Evolutionary conservation across 768 basidiomycete species (phyloP).

Genomic region (Kwoniella pini): DNA sequence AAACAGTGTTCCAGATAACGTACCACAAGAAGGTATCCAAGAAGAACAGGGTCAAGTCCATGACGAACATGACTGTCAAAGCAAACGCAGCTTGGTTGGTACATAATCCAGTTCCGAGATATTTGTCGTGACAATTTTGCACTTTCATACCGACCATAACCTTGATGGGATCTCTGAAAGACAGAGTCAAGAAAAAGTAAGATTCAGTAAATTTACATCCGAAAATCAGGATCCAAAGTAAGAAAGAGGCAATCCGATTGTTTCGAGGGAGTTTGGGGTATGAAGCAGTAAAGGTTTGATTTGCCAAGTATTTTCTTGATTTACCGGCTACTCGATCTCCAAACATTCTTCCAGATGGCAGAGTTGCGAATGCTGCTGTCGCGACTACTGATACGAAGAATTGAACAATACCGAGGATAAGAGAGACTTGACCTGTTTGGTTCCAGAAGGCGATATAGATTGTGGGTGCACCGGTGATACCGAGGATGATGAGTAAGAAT

Average conservation of each 20-base stretch:
- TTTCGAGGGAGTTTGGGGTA: conserved; percentile 70
- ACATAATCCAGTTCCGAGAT: conserved; percentile 81
- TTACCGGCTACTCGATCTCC: conserved; percentile 96
- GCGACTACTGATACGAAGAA: conserved; percentile 89
- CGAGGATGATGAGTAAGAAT: conserved; percentile 87
- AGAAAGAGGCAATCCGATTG: conserved; percentile 74
- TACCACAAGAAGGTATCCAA: conserved; percentile 99
- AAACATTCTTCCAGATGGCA: conserved; percentile 98
- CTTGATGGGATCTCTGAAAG: conserved; percentile 86
- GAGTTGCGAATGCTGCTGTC: conserved; percentile 80
- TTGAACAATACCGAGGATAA: conserved; percentile 94
- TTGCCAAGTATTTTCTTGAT: conserved; percentile 93
- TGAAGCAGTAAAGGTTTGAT: conserved; percentile 95
- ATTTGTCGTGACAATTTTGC: conserved; percentile 82
- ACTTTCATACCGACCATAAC: conserved; percentile 98
- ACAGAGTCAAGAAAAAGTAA: conserved; percentile 95
- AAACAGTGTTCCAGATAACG: conserved; percentile 98
- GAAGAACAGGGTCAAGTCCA: conserved; percentile 97
- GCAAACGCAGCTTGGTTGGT: conserved; percentile 92
- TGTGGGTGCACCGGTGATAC: conserved; percentile 85
- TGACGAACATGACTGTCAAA: conserved; percentile 95
- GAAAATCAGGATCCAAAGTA: conserved; percentile 89
- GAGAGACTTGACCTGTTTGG: conserved; percentile 64
- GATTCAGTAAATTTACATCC: conserved; percentile 95
- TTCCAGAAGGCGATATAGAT: conserved; percentile 91